A percentile compares a stretch with the other conserved stretches of the same genome.
phyloP scores from a whole-genome alignment of 768 basidiomycete genomes.

The Serendipita vermifera region DNA sequence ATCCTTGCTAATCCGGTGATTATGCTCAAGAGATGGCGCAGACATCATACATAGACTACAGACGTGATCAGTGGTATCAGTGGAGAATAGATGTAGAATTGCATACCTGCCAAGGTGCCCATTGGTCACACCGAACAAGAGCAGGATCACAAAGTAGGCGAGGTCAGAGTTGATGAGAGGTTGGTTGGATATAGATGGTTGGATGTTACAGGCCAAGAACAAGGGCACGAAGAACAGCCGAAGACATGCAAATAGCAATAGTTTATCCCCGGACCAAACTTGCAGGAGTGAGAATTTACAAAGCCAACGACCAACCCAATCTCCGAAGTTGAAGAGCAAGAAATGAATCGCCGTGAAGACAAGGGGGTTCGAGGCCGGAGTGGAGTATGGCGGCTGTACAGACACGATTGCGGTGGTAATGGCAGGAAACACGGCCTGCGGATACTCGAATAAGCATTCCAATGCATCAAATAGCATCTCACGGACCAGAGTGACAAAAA shows the following conservation, averaged over 20 bases:
- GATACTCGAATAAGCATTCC: conserved; percentile 7
- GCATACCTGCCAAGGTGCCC: no score
- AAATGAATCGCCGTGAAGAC: conserved; percentile 72
- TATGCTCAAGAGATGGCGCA: conserved; percentile 68
- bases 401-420: conserved; percentile 68
- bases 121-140: conserved; percentile 63
- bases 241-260: conserved; percentile 49
- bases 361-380: conserved; percentile 48
- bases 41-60: conserved; percentile 70
- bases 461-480: no score
- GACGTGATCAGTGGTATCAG: conserved; percentile 74
- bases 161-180: conserved; percentile 65
- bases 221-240: conserved; percentile 76
- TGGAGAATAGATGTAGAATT: no score
- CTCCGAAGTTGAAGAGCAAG: conserved; percentile 59
- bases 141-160: conserved; percentile 58
- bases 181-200: no score
- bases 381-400: conserved; percentile 47
- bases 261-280: conserved; percentile 53
- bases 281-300: conserved; percentile 53
- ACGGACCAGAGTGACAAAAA: conserved; percentile 64
- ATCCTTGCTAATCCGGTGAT: conserved; percentile 53
- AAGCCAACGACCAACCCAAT: conserved; percentile 53
- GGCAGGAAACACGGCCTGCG: conserved; percentile 80
- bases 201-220: conserved; percentile 78